Conservation (phyloP, 768 basidiomycete genomes). For the Russula abietina region DNA sequence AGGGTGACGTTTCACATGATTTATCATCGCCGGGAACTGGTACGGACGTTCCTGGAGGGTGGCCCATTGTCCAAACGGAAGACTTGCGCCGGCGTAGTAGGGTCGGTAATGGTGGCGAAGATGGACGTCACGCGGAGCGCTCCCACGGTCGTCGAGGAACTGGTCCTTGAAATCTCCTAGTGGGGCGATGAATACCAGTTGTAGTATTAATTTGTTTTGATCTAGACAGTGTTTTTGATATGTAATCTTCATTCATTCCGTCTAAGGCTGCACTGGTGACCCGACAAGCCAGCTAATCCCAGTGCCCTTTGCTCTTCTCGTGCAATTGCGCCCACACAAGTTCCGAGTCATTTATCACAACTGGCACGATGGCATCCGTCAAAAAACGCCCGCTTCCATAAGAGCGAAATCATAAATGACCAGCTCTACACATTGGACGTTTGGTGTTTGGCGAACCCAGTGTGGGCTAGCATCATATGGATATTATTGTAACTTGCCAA, state of each 20-base stretch:
- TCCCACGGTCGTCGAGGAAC: slow-evolving; percentile 45
- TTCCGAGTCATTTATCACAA: background rate
- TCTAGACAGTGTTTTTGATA: background rate
- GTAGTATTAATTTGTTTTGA: background rate
- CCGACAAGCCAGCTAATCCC: no score
- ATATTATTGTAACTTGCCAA: no score
- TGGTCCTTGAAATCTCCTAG: slow-evolving; percentile 52
- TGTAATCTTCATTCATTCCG: background rate
- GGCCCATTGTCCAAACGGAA: slow-evolving; percentile 42
- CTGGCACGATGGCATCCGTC: background rate
- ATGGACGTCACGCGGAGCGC: slow-evolving; percentile 49
- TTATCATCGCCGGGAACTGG: slow-evolving; percentile 23
- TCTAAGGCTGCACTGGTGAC: background rate
- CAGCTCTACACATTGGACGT: background rate
- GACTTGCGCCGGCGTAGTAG: slow-evolving; percentile 55
- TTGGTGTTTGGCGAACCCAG: background rate
- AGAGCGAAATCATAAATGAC: background rate
- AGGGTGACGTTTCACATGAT: slow-evolving; percentile 7
- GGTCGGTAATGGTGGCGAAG: slow-evolving; percentile 49
- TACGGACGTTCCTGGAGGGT: slow-evolving; percentile 36
- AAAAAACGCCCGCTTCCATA: no score
- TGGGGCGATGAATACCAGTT: background rate
- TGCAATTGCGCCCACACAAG: background rate
- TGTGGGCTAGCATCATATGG: background rate
- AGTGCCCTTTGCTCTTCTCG: no score